phyloP scores from a whole-genome alignment of 768 basidiomycete species.

The Solioccasus polychromus region DNA sequence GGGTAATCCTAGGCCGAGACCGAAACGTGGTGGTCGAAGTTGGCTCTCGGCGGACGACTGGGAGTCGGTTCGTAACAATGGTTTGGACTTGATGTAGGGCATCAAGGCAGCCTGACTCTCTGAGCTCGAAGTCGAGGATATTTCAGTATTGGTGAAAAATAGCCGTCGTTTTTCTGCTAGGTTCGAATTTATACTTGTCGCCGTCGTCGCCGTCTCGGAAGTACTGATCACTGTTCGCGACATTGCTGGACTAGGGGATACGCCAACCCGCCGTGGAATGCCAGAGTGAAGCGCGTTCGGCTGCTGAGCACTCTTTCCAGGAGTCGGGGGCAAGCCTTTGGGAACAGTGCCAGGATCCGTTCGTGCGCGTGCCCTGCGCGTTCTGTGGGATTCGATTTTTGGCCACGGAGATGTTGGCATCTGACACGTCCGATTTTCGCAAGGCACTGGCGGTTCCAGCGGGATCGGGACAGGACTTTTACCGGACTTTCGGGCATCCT shows the following conservation, averaged over 20 bases:
- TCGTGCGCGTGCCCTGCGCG: constrained; percentile 28
- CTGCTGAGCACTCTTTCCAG: constrained; percentile 8
- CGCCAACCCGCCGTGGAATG: constrained; percentile 25
- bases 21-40: constrained; percentile 25
- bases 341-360: constrained; percentile 26
- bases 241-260: constrained; percentile 15
- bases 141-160: constrained; percentile 44
- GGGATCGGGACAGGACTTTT: constrained; percentile 9
- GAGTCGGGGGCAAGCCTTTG: constrained; percentile 6
- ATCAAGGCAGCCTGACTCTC: constrained; percentile 32
- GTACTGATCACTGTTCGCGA: constrained; percentile 9
- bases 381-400: constrained; percentile 16
- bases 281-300: constrained; percentile 15
- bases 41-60: constrained; percentile 23
- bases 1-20: constrained; percentile 28
- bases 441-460: constrained; percentile 5
- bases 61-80: constrained; percentile 17
- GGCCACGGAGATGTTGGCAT: constrained; percentile 2
- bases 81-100: constrained; percentile 16
- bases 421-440: constrained; percentile 4
- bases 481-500: constrained; percentile 14
- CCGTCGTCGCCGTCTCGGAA: constrained; percentile 23
- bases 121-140: constrained; percentile 41
- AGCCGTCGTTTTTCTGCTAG: constrained; percentile 36
- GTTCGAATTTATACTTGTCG: constrained; percentile 28